These are phyloP conservation scores for Suillus subluteus DNA, from an alignment of 768 basidiomycete species.

Conservation along the genomic window DNA sequence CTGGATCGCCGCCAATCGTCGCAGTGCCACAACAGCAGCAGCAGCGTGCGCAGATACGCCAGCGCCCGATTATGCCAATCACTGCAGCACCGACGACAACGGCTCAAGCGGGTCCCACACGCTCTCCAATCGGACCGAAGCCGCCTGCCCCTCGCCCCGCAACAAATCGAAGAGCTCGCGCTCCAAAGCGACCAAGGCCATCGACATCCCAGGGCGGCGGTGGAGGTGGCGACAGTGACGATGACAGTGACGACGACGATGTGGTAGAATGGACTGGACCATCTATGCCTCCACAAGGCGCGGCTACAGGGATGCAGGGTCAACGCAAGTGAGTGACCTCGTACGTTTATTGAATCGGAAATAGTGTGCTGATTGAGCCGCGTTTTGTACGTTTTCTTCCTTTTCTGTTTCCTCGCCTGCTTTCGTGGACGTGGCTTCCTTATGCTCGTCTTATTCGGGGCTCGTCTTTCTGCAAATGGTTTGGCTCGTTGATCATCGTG, in stretches of 20 bases:
- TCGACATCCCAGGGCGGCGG: slow-evolving; percentile 10
- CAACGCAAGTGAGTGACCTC: slow-evolving; percentile 9
- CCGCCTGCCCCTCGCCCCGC: background rate
- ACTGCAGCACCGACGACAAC: background rate
- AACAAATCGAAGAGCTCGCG: slow-evolving; percentile 15
- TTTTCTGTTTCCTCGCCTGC: background rate
- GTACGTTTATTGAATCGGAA: background rate
- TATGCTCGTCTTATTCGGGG: background rate
- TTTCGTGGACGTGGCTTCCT: background rate
- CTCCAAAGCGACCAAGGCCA: slow-evolving; percentile 25
- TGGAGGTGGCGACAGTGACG: slow-evolving; percentile 24
- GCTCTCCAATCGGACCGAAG: slow-evolving; percentile 2
- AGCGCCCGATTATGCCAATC: slow-evolving; percentile 8
- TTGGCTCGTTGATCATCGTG: background rate
- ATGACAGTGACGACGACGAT: slow-evolving; percentile 36
- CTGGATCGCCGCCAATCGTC: slow-evolving; percentile 4
- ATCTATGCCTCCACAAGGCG: slow-evolving; percentile 6
- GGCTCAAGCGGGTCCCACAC: background rate
- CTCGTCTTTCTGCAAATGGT: background rate
- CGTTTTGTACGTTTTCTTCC: slow-evolving; percentile 1
- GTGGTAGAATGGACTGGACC: slow-evolving; percentile 25
- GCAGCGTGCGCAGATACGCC: background rate
- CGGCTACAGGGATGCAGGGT: background rate
- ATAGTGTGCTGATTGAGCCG: slow-evolving; percentile 6
- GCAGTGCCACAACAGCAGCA: slow-evolving; percentile 20